These are phyloP conservation scores for Hypoxylon cercidicola DNA, from an alignment of 495 filamentous ascomycete species.

Conservation along the genomic window DNA sequence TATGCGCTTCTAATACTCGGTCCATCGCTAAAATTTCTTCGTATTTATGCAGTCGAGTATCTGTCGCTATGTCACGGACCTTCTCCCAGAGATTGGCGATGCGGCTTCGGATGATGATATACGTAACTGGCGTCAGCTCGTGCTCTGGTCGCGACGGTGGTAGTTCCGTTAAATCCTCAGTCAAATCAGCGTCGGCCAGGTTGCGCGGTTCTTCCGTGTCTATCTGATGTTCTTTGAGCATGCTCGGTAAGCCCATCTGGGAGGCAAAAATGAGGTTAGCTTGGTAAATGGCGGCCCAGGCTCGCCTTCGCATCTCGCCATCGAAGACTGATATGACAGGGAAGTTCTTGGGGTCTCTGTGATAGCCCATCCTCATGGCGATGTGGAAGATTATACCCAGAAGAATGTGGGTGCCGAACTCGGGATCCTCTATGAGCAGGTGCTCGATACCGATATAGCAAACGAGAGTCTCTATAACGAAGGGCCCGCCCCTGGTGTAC, in stretches of 20 bases:
- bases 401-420: conserved; percentile 47
- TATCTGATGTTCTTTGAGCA: conserved; percentile 44
- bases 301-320: conserved; percentile 47
- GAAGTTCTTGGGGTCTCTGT: conserved; percentile 64
- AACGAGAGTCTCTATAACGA: conserved; percentile 49
- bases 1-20: conserved; percentile 43
- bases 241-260: conserved; percentile 53
- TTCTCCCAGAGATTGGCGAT: conserved; percentile 55
- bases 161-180: conserved; percentile 47
- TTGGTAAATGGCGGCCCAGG: conserved; percentile 52
- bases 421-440: conserved; percentile 40
- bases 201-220: conserved; percentile 58
- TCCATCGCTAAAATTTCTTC: conserved; percentile 53
- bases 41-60: conserved; percentile 43
- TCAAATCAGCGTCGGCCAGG: conserved; percentile 56
- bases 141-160: conserved; percentile 51
- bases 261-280: conserved; percentile 36
- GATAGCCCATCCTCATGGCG: conserved; percentile 66
- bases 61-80: conserved; percentile 52
- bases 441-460: conserved; percentile 46
- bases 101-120: conserved; percentile 53
- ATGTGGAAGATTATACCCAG: conserved; percentile 50
- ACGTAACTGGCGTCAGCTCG: conserved; percentile 51
- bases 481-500: conserved; percentile 48
- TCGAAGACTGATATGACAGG: conserved; percentile 55